Base-by-base conservation (phyloP, 2,329 filamentous ascomycete genomes). In the Colletotrichum coccodes region DNA sequence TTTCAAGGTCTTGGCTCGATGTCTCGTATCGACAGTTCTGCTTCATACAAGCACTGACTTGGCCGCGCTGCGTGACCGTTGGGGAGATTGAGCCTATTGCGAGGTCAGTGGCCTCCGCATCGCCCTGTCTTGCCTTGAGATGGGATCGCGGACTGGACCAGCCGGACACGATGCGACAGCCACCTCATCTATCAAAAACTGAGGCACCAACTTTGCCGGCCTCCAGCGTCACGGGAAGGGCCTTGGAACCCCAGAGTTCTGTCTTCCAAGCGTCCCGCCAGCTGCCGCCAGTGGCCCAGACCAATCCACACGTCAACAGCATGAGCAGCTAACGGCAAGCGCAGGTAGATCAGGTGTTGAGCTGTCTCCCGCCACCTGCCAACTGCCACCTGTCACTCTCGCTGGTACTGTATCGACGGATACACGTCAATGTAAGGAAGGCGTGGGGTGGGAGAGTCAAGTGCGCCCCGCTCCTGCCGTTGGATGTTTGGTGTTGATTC, bases 81-180 rank as follows among this genome's bases (percentile, higher is more conserved):
- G 56, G 34, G 52, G 56, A 46, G 62, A 46, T 53, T 60, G 56
- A 54, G 52, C 44, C 52, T 52, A 36, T 23, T 59, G 21, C 49
- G 30, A 40, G 47, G 38, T 44, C 32, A 49, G 49, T 50, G 36
- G 16, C 7, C 36, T 32, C 26, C 32, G 28, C 32, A n/a, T 63
- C 40, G 16, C 21, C 42, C 32, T 49, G 26, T 28, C 9, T 36
- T 49, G 9, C 21, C 21, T 40, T 30, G 26, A 14, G 7, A 30
- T 14, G 47, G 11, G 12, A 46, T 52, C 34, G 42, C 34, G 5
- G 7, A 56, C 34, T 18, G 26, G 26, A 40, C 34, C 26, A 32
- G 32, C 50, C 6, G 53, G 26, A 18, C 46, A 21, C 47, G 47
- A 54, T 47, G 36, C 18, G 11, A 60, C 23, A n/a, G 34, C 21